Evolutionary conservation across 495 filamentous ascomycete species (phyloP).

Genomic region (Pseudevernia furfuracea): DNA sequence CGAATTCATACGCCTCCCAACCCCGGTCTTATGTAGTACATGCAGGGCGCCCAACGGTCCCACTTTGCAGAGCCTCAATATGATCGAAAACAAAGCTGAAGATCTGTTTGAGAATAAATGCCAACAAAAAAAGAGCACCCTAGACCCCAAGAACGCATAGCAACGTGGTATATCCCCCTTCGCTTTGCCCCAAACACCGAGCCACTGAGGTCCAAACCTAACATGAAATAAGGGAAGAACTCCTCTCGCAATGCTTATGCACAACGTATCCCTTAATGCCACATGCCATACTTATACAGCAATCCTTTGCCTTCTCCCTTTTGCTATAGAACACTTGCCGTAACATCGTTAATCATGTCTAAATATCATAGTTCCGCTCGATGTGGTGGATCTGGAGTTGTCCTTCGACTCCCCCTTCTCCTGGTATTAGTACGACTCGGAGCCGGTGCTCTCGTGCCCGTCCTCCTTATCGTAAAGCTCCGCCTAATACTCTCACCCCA

Average conservation of each 20-base stretch:
- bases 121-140: neutral
- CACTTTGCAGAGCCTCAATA: neutral
- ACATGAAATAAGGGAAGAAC: conserved; percentile 2
- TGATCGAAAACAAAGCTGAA: neutral
- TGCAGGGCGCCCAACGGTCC: neutral
- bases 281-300: conserved; percentile 14
- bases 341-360: conserved; percentile 14
- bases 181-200: neutral
- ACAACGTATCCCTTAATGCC: neutral
- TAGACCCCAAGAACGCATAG: neutral
- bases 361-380: neutral
- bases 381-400: conserved; percentile 2
- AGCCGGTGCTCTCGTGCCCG: conserved; percentile 22
- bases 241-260: conserved; percentile 19
- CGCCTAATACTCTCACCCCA: conserved; percentile 90
- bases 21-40: neutral
- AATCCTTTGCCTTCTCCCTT: neutral
- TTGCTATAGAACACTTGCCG: conserved; percentile 3
- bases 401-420: conserved; percentile 18
- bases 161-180: conserved; percentile 1
- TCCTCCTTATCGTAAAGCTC: conserved; percentile 71
- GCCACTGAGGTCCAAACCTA: neutral
- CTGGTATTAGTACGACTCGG: conserved; percentile 19
- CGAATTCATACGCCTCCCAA: neutral
- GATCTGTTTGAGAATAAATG: neutral